Conservation (phyloP, 176 grass and related monocot species). For the Carex myosuroides region DNA sequence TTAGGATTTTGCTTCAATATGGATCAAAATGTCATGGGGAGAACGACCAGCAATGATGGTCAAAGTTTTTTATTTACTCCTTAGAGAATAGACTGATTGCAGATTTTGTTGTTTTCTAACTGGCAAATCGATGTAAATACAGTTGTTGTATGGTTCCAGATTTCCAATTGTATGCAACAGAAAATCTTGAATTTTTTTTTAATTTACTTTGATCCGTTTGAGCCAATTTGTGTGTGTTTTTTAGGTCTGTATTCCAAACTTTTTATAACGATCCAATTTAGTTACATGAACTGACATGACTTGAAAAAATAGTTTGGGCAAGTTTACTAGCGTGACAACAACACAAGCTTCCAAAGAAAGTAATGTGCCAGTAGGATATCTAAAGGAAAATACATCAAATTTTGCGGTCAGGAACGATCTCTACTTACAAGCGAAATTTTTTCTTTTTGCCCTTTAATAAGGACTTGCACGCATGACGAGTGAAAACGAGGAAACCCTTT, state of each 20-base stretch:
- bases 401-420: too few relatives aligned
- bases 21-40: background rate
- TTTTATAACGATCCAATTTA: background rate
- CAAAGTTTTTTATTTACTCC: background rate
- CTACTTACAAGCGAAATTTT: too few relatives aligned
- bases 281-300: background rate
- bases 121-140: constrained; percentile 14
- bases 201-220: background rate
- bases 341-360: background rate
- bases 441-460: too few relatives aligned
- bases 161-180: background rate
- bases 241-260: background rate
- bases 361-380: background rate
- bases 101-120: background rate
- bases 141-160: background rate
- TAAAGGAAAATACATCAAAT: background rate
- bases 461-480: too few relatives aligned
- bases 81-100: background rate
- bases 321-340: background rate
- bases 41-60: background rate
- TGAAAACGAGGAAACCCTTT: too few relatives aligned
- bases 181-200: background rate
- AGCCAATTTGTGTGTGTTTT: background rate
- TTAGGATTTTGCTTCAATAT: background rate
- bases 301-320: background rate